Evolutionary conservation across 768 basidiomycete genomes (phyloP).

Genomic region (Sarcomyxa edulis): DNA sequence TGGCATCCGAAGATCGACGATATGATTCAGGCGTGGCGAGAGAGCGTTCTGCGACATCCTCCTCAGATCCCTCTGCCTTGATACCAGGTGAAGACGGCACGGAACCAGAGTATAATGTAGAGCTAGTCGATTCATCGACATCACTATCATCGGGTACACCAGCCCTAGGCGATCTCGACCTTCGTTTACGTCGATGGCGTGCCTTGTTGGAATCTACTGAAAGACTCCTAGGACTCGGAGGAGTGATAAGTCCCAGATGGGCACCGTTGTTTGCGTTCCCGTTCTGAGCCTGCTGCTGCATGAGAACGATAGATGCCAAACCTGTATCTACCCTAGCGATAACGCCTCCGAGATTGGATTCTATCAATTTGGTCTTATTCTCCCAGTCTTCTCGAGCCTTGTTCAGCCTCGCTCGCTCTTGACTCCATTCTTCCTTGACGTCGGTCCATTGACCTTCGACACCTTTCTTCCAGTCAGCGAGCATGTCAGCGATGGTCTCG

Average conservation of each 20-base stretch:
- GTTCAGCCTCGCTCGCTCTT: conserved; percentile 71
- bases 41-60: too few relatives aligned
- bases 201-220: conserved; percentile 49
- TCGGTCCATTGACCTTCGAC: conserved; percentile 66
- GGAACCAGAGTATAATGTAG: too few relatives aligned
- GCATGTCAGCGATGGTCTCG: conserved; percentile 47
- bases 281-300: conserved; percentile 32
- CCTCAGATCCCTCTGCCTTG: too few relatives aligned
- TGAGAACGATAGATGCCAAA: conserved; percentile 13
- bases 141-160: too few relatives aligned
- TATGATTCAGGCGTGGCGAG: too few relatives aligned
- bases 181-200: conserved; percentile 38
- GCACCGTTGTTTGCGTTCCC: conserved; percentile 33
- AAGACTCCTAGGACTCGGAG: conserved; percentile 70
- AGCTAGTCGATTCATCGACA: too few relatives aligned
- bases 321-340: conserved; percentile 11
- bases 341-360: conserved; percentile 41
- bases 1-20: too few relatives aligned
- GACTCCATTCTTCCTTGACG: conserved; percentile 78
- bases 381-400: conserved; percentile 84
- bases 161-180: too few relatives aligned
- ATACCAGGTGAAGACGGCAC: too few relatives aligned
- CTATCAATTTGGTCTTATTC: conserved; percentile 42
- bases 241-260: conserved; percentile 60
- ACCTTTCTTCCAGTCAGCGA: conserved; percentile 71